Percentiles rank a stretch among this genome's conserved stretches.
Evolutionary conservation across 2,329 filamentous ascomycete genomes (phyloP).

Genomic region (Zymoseptoria passerinii): DNA sequence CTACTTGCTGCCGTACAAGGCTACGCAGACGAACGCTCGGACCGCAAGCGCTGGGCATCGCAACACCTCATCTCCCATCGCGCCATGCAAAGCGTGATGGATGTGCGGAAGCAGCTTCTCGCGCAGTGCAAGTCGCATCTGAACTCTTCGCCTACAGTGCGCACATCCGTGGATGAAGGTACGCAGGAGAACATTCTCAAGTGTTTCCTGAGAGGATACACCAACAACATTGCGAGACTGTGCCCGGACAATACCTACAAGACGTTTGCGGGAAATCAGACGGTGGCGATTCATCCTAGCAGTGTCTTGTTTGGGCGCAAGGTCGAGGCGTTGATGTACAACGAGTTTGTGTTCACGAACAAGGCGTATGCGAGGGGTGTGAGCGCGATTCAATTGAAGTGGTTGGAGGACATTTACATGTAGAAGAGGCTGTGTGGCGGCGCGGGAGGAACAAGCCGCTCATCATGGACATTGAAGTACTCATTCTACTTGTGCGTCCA

Average conservation of each 20-base stretch:
- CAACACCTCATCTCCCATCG: slow-evolving; percentile 53
- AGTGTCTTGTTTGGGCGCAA: slow-evolving; percentile 53
- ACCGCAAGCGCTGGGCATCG: slow-evolving; percentile 53
- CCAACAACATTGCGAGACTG: slow-evolving; percentile 51
- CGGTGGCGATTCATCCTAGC: slow-evolving; percentile 54
- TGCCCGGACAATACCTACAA: slow-evolving; percentile 53
- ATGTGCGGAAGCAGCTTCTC: slow-evolving; percentile 54
- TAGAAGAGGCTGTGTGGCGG: background rate
- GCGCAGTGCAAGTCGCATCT: slow-evolving; percentile 44
- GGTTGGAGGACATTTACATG: slow-evolving; percentile 46
- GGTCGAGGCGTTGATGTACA: slow-evolving; percentile 56
- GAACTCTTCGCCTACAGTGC: slow-evolving; percentile 28
- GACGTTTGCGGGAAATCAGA: slow-evolving; percentile 53
- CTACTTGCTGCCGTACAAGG: slow-evolving; percentile 52
- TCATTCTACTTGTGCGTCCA: background rate
- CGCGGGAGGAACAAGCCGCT: too few relatives aligned
- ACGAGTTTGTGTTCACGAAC: slow-evolving; percentile 58
- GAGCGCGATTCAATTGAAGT: slow-evolving; percentile 54
- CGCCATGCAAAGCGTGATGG: slow-evolving; percentile 59
- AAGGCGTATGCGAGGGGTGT: slow-evolving; percentile 55
- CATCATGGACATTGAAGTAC: too few relatives aligned
- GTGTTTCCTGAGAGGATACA: slow-evolving; percentile 51
- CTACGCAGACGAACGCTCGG: slow-evolving; percentile 49
- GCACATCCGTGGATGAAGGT: slow-evolving; percentile 29
- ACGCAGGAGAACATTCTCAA: slow-evolving; percentile 46